These are phyloP conservation scores for Salix dunnii DNA, from an alignment of 345 rosid species.

Conservation along the genomic window DNA sequence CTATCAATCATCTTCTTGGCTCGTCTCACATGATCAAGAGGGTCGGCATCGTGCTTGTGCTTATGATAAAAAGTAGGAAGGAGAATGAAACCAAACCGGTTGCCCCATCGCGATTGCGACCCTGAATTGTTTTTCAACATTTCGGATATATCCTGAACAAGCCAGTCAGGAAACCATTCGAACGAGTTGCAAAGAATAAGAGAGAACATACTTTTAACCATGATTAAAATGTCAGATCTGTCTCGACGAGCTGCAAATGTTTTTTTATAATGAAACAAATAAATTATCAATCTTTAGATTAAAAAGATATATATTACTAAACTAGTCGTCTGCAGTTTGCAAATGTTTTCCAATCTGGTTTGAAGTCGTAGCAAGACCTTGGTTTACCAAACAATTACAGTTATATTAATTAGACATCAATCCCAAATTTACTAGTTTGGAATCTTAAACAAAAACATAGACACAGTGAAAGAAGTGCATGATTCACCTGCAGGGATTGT, in stretches of 20 bases:
- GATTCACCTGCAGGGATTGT: slow-evolving; percentile 40
- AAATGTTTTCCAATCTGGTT: neutral
- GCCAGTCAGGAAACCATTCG: neutral
- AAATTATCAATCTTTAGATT: no score
- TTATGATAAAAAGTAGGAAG: slow-evolving; percentile 42
- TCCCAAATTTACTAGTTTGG: no score
- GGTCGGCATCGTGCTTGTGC: slow-evolving; percentile 18
- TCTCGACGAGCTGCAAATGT: no score
- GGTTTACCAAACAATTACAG: no score
- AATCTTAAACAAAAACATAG: neutral
- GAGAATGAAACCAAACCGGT: slow-evolving; percentile 49
- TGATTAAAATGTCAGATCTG: no score
- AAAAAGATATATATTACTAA: no score
- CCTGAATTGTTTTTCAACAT: slow-evolving; percentile 30
- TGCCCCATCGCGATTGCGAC: slow-evolving; percentile 41
- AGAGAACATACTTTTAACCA: no score
- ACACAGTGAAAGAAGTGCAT: no score
- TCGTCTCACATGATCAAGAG: slow-evolving; percentile 39
- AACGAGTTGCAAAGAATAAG: neutral
- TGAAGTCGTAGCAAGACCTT: no score
- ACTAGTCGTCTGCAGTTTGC: neutral
- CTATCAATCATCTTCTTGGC: slow-evolving; percentile 49
- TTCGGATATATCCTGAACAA: slow-evolving; percentile 33
- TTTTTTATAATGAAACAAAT: no score
- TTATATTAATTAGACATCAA: no score